A percentile compares a stretch with the other conserved stretches of the same genome.
These are phyloP conservation scores for Posidonia australis DNA, from an alignment of 106 monocot genomes.

Conservation along the genomic window DNA sequence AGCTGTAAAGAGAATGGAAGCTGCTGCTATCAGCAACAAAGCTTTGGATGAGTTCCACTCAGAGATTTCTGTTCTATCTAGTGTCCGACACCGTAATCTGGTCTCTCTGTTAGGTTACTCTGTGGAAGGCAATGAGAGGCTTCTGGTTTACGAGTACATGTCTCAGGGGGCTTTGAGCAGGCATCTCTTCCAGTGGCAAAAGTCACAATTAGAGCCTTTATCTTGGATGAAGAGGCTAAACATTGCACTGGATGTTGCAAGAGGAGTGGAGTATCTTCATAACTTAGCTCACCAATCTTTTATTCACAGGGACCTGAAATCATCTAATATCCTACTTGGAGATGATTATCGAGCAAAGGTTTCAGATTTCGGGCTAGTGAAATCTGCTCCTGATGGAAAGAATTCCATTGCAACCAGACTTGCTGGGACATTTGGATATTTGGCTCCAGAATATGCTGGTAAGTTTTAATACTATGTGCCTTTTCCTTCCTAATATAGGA, in stretches of 20 bases:
- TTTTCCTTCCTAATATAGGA: background rate
- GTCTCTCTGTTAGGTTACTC: conserved; percentile 18
- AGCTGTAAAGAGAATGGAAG: conserved; percentile 22
- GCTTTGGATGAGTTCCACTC: conserved; percentile 15
- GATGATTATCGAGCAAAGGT: conserved; percentile 19
- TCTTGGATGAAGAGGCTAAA: conserved; percentile 19
- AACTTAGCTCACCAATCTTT: conserved; percentile 12
- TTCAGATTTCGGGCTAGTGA: conserved; percentile 21
- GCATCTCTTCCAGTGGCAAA: conserved; percentile 21
- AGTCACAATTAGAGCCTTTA: conserved; percentile 8
- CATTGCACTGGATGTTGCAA: conserved; percentile 22
- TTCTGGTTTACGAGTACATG: conserved; percentile 24
- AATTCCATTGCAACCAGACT: conserved; percentile 13
- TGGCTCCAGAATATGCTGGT: conserved; percentile 28
- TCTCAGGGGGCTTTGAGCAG: conserved; percentile 13
- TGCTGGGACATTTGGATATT: conserved; percentile 25
- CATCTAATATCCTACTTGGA: conserved; percentile 15
- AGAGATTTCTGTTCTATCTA: conserved; percentile 20
- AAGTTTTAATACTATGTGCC: background rate
- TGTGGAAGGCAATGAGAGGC: conserved; percentile 16
- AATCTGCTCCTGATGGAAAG: conserved; percentile 14
- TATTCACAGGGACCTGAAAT: conserved; percentile 25
- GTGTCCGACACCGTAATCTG: conserved; percentile 20
- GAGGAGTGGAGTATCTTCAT: conserved; percentile 25
- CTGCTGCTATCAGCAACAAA: conserved; percentile 11